Evolutionary conservation across 2,329 filamentous ascomycete species (phyloP).

Genomic region (Xylariaceae sp.): DNA sequence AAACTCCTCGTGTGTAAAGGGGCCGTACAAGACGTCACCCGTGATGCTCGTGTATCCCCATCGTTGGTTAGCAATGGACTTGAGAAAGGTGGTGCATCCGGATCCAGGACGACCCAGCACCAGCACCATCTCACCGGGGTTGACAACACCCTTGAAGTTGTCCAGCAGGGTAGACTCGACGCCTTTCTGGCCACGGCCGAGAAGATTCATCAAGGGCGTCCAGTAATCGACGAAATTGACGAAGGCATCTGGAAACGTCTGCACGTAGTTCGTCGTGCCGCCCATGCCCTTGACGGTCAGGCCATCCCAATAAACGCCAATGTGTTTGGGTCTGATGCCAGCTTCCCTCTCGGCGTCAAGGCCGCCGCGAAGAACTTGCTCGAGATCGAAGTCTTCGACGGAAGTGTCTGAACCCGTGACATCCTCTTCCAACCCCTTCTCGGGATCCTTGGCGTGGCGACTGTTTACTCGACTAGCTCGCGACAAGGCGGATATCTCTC

Average conservation of each 20-base stretch:
- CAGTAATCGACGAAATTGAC: conserved; percentile 71
- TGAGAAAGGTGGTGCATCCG: conserved; percentile 65
- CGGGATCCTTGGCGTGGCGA: conserved; percentile 45
- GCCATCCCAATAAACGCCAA: conserved; percentile 73
- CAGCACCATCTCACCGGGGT: conserved; percentile 83
- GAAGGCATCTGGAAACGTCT: conserved; percentile 74
- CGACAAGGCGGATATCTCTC: conserved; percentile 54
- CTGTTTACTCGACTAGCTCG: conserved; percentile 43
- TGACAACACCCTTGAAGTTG: conserved; percentile 63
- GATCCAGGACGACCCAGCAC: conserved; percentile 74
- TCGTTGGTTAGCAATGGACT: conserved; percentile 62
- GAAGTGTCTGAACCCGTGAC: conserved; percentile 41
- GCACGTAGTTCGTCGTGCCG: conserved; percentile 64
- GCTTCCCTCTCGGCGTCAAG: conserved; percentile 66
- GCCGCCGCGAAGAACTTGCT: conserved; percentile 65
- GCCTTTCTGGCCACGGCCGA: conserved; percentile 63
- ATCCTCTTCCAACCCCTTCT: conserved; percentile 46
- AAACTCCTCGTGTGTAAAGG: conserved; percentile 66
- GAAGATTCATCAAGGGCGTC: conserved; percentile 55
- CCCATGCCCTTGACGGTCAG: conserved; percentile 72
- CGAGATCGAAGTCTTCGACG: conserved; percentile 66
- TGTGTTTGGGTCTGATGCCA: conserved; percentile 75
- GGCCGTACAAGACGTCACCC: conserved; percentile 73
- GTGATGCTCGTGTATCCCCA: conserved; percentile 48
- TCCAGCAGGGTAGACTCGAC: conserved; percentile 68